Evolutionary conservation across 2,329 filamentous ascomycete genomes (phyloP).

Genomic region (Neonectria sp.): DNA sequence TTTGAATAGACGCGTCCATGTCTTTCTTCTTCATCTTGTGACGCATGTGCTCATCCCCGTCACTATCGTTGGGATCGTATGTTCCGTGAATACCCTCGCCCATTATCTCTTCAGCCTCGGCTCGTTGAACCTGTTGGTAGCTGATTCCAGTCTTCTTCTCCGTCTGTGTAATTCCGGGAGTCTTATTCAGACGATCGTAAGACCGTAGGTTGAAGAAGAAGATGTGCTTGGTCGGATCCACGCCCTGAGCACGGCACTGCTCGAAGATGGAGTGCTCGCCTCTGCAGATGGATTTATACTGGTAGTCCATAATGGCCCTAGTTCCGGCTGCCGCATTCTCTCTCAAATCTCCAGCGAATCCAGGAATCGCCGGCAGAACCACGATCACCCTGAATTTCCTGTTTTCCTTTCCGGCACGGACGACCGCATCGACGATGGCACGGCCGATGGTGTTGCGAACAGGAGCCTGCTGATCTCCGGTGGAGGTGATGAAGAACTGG

Average conservation of each 20-base stretch:
- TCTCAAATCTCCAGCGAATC: slow-evolving; percentile 92
- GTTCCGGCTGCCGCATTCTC: slow-evolving; percentile 89
- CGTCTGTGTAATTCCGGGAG: slow-evolving; percentile 78
- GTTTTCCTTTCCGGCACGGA: slow-evolving; percentile 84
- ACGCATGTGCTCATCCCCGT: slow-evolving; percentile 66
- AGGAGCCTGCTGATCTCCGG: slow-evolving; percentile 87
- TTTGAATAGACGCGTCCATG: slow-evolving; percentile 53
- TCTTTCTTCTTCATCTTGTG: slow-evolving; percentile 54
- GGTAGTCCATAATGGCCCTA: slow-evolving; percentile 97
- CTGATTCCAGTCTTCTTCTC: slow-evolving; percentile 87
- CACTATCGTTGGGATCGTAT: slow-evolving; percentile 59
- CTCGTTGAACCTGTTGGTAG: slow-evolving; percentile 89
- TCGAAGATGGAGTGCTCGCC: slow-evolving; percentile 93
- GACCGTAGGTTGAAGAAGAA: slow-evolving; percentile 95
- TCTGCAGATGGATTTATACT: slow-evolving; percentile 95
- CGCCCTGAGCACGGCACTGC: slow-evolving; percentile 78
- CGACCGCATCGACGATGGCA: slow-evolving; percentile 91
- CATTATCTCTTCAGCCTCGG: slow-evolving; percentile 92
- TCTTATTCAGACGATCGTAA: slow-evolving; percentile 93
- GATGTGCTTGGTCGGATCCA: slow-evolving; percentile 85
- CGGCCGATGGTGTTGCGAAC: slow-evolving; percentile 90
- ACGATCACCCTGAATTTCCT: slow-evolving; percentile 94
- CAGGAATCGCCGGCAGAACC: slow-evolving; percentile 91
- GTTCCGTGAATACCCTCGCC: slow-evolving; percentile 77
- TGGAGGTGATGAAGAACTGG: slow-evolving; percentile 98